phyloP scores from a whole-genome alignment of 1,139 yeast species.

The Kodamaea anthophila region DNA sequence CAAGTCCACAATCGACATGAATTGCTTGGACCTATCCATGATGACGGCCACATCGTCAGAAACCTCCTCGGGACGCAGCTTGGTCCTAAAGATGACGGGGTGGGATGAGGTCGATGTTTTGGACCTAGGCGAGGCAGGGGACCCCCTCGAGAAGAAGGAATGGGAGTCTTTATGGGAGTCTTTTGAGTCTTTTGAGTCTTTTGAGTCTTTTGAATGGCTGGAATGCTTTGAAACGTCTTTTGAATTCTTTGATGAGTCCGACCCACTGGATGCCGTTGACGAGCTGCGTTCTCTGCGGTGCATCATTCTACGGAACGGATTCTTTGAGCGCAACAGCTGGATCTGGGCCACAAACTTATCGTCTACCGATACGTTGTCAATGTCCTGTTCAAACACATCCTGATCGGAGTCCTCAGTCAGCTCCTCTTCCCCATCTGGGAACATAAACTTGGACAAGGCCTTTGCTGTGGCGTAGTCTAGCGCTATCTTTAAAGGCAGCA shows the following conservation, averaged over 20 bases:
- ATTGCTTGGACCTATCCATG: conserved; percentile 61
- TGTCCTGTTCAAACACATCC: not conserved
- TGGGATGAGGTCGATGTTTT: not conserved
- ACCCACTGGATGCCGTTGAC: conserved; percentile 4
- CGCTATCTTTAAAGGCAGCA: conserved; percentile 68
- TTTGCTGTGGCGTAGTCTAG: conserved; percentile 67
- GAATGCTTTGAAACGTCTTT: conserved; percentile 3
- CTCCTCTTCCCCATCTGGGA: conserved; percentile 38
- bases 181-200: not conserved
- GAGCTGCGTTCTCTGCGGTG: conserved; percentile 1
- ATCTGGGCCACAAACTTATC: not conserved
- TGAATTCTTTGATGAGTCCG: conserved; percentile 1
- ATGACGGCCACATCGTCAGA: conserved; percentile 47
- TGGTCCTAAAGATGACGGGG: conserved; percentile 8
- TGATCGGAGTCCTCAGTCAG: conserved; percentile 1
- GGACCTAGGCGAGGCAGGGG: not conserved
- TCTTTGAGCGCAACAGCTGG: conserved; percentile 7
- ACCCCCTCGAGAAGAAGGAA: not conserved
- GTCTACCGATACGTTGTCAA: not conserved
- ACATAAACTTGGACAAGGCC: conserved; percentile 55
- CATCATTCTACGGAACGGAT: conserved; percentile 12
- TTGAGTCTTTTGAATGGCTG: not conserved
- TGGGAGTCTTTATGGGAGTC: too few species aligned
- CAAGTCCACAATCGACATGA: conserved; percentile 57
- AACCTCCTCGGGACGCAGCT: not conserved